These are phyloP conservation scores for Cucurbita maxima DNA, from an alignment of 306 rosid genomes.

Conservation along the genomic window DNA sequence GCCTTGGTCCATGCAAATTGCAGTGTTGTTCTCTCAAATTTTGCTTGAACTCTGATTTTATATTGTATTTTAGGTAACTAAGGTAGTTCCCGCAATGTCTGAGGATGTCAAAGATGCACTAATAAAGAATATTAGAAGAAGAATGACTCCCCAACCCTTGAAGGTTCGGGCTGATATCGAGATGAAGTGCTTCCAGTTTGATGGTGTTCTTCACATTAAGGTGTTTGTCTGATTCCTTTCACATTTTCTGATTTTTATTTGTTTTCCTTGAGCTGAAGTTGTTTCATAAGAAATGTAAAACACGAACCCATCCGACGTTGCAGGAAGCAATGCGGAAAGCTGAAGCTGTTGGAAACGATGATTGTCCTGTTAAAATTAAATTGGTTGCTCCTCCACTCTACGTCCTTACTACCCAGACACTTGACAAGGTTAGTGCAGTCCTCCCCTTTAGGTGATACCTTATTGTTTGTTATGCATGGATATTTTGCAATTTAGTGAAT, in stretches of 20 bases:
- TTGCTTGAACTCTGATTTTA: background rate
- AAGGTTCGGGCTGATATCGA: constrained; percentile 93
- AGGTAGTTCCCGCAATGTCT: constrained; percentile 72
- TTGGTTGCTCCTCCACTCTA: constrained; percentile 95
- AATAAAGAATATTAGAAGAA: constrained; percentile 66
- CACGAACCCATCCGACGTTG: constrained; percentile 2
- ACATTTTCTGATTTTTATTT: background rate
- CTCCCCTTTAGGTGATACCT: background rate
- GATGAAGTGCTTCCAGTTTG: constrained; percentile 94
- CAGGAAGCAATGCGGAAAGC: constrained; percentile 94
- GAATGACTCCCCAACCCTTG: constrained; percentile 95
- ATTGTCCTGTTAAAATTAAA: constrained; percentile 95
- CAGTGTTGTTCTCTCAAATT: background rate
- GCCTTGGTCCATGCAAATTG: background rate
- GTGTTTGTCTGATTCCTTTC: constrained; percentile 14
- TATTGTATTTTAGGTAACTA: constrained; percentile 37
- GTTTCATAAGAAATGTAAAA: background rate
- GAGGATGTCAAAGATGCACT: constrained; percentile 80
- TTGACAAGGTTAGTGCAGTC: constrained; percentile 66
- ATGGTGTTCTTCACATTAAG: constrained; percentile 94
- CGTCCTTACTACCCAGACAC: constrained; percentile 94
- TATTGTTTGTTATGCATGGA: background rate
- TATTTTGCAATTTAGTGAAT: background rate
- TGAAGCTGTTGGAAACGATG: constrained; percentile 84
- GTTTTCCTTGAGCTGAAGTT: background rate